Conservation (phyloP, 805 yeast genomes). For the Suhomyces faveliae region DNA sequence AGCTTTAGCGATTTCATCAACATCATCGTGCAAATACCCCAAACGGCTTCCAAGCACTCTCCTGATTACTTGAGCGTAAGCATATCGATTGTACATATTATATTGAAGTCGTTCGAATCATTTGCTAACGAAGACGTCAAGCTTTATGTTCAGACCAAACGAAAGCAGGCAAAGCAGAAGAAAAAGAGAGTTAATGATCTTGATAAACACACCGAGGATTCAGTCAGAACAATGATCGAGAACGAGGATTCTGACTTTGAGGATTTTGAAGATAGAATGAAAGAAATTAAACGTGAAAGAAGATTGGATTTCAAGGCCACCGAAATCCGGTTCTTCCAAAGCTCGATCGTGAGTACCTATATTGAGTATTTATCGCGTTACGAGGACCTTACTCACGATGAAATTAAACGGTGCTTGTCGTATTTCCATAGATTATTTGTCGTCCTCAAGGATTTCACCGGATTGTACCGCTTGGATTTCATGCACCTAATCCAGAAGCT, state of each 20-base stretch:
- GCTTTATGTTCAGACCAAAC: conserved; percentile 47
- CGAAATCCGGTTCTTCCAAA: conserved; percentile 52
- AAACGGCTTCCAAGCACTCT: conserved; percentile 61
- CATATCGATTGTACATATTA: conserved; percentile 62
- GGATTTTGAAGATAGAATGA: conserved; percentile 28
- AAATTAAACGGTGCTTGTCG: conserved; percentile 61
- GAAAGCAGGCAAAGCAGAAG: conserved; percentile 31
- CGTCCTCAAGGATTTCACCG: conserved; percentile 52
- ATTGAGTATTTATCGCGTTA: conserved; percentile 59
- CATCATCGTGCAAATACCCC: conserved; percentile 57
- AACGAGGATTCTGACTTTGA: conserved; percentile 26
- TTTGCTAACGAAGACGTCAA: conserved; percentile 57
- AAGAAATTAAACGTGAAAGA: conserved; percentile 44
- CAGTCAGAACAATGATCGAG: conserved; percentile 28
- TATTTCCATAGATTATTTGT: conserved; percentile 73
- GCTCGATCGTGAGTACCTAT: conserved; percentile 62
- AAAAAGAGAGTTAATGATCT: conserved; percentile 23
- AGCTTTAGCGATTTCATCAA: conserved; percentile 60
- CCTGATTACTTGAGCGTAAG: conserved; percentile 58
- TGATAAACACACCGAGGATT: conserved; percentile 25
- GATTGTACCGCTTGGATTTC: conserved; percentile 71
- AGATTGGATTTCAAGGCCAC: conserved; percentile 43
- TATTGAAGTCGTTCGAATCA: conserved; percentile 66
- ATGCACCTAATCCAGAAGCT: conserved; percentile 55
- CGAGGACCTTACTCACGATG: conserved; percentile 57